Percentiles rank a stretch among this genome's conserved stretches.
phyloP scores from a whole-genome alignment of 805 yeast genomes.

The Ogataea degrootiae region DNA sequence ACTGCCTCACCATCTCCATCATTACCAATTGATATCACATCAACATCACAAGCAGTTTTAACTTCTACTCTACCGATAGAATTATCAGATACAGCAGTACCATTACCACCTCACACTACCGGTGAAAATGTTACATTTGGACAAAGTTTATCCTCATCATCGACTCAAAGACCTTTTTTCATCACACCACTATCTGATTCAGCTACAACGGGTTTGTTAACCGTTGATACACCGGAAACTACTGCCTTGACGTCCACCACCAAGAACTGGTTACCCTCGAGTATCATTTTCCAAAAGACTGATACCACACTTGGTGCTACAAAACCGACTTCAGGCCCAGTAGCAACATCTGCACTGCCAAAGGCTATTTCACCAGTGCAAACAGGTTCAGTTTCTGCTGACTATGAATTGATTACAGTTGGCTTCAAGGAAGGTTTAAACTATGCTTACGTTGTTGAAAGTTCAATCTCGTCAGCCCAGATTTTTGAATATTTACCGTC shows the following conservation, averaged over 20 bases:
- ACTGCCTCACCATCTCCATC: no score
- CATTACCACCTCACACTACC: no score
- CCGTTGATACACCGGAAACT: not conserved
- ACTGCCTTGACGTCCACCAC: slow-evolving; percentile 14
- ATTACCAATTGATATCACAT: no score
- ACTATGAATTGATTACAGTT: slow-evolving; percentile 56
- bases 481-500: slow-evolving; percentile 80
- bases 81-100: no score
- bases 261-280: slow-evolving; percentile 41
- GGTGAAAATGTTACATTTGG: no score
- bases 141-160: not conserved
- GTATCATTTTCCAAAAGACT: slow-evolving; percentile 32
- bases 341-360: slow-evolving; percentile 56
- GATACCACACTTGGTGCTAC: slow-evolving; percentile 26
- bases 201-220: not conserved
- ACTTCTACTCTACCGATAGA: no score
- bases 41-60: no score
- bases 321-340: slow-evolving; percentile 25
- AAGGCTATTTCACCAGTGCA: slow-evolving; percentile 68
- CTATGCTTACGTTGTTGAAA: slow-evolving; percentile 75
- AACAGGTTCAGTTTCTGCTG: slow-evolving; percentile 37
- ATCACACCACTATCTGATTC: not conserved
- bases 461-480: slow-evolving; percentile 76
- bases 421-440: slow-evolving; percentile 79
- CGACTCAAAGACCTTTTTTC: not conserved